Evolutionary conservation across 192 early-diverging fungal genomes (phyloP).

Genomic region (Cladochytrium replicatum): DNA sequence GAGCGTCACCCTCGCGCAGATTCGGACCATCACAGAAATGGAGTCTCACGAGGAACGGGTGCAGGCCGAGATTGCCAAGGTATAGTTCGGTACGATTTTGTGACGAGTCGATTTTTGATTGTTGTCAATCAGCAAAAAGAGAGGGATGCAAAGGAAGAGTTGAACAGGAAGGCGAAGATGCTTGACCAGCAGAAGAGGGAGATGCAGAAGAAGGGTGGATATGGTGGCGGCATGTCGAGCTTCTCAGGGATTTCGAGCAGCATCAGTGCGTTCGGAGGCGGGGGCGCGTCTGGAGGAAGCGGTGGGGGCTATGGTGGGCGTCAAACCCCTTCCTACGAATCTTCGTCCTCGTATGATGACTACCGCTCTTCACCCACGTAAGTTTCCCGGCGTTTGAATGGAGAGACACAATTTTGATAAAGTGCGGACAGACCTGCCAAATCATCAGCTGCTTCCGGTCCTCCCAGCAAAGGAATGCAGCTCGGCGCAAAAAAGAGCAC

Average conservation of each 20-base stretch:
- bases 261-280: too few species aligned
- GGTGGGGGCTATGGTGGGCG: constrained; percentile 31
- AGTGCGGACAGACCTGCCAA: too few species aligned
- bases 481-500: constrained; percentile 87
- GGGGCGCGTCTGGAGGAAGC: background rate
- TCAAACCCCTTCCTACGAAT: too few species aligned
- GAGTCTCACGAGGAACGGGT: constrained; percentile 97
- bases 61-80: constrained; percentile 87
- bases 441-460: too few species aligned
- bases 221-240: too few species aligned
- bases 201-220: constrained; percentile 23
- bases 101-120: too few species aligned
- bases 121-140: constrained; percentile 71
- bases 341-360: too few species aligned
- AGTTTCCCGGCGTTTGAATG: too few species aligned
- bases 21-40: constrained; percentile 93
- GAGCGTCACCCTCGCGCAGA: constrained; percentile 80
- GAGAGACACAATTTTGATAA: too few species aligned
- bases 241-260: too few species aligned
- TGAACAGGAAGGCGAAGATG: constrained; percentile 81
- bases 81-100: too few species aligned
- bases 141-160: constrained; percentile 92
- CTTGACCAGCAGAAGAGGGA: constrained; percentile 86
- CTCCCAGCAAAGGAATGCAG: constrained; percentile 80
- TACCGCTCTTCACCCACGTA: too few species aligned